Evolutionary conservation across 805 yeast genomes (phyloP).

Genomic region (Candida corydali): DNA sequence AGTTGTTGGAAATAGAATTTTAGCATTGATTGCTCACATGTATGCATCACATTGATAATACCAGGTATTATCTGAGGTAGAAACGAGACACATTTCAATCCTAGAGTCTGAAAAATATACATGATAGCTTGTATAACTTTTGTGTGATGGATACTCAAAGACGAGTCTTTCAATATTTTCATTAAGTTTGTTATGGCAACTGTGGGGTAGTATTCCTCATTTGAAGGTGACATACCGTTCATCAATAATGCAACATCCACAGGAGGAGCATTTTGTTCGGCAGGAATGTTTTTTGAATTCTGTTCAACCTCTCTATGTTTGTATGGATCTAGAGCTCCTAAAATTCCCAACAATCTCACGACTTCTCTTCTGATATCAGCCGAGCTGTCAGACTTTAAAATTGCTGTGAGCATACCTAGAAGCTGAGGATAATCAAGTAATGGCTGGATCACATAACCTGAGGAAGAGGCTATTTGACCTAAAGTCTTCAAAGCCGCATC

Average conservation of each 20-base stretch:
- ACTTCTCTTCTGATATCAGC: slow-evolving; percentile 79
- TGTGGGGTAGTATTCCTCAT: slow-evolving; percentile 91
- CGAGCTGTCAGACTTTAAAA: slow-evolving; percentile 76
- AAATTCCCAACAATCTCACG: slow-evolving; percentile 81
- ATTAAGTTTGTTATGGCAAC: slow-evolving; percentile 85
- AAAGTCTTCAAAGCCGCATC: slow-evolving; percentile 85
- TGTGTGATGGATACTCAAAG: slow-evolving; percentile 82
- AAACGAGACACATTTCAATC: slow-evolving; percentile 85
- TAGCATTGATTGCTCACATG: slow-evolving; percentile 71
- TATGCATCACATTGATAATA: slow-evolving; percentile 75
- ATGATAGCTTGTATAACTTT: slow-evolving; percentile 92
- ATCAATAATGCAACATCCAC: slow-evolving; percentile 84
- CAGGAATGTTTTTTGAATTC: slow-evolving; percentile 47
- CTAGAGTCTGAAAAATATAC: slow-evolving; percentile 84
- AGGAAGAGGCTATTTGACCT: slow-evolving; percentile 84
- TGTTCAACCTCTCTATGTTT: slow-evolving; percentile 90
- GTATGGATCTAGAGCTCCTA: slow-evolving; percentile 97
- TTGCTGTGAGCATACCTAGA: slow-evolving; percentile 73
- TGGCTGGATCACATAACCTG: slow-evolving; percentile 95
- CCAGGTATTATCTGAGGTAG: slow-evolving; percentile 87
- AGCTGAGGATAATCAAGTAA: slow-evolving; percentile 86
- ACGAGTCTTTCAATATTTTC: slow-evolving; percentile 80
- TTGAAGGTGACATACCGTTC: slow-evolving; percentile 91
- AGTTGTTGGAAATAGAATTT: slow-evolving; percentile 89
- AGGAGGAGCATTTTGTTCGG: slow-evolving; percentile 83